A percentile compares a stretch with the other conserved stretches of the same genome.
Evolutionary conservation across 495 filamentous ascomycete genomes (phyloP).

Genomic region (Penicillium crystallinum): DNA sequence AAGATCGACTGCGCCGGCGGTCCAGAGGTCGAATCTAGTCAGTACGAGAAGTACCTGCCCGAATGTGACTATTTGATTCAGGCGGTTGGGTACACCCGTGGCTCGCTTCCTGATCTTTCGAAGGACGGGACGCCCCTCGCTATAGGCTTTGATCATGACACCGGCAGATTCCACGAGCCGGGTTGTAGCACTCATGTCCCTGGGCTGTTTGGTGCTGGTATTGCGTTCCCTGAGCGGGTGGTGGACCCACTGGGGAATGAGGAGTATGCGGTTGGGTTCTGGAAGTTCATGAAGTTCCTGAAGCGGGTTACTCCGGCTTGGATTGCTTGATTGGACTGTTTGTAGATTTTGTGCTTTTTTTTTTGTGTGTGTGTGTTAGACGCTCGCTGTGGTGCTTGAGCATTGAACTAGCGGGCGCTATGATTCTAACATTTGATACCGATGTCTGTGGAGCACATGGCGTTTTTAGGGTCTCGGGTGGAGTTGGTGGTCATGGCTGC

Average conservation of each 20-base stretch:
- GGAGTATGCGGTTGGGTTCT: constrained; percentile 57
- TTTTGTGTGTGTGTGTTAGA: background rate
- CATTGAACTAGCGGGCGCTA: background rate
- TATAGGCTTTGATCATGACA: constrained; percentile 45
- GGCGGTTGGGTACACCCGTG: constrained; percentile 50
- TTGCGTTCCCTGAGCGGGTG: constrained; percentile 56
- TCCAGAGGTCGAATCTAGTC: constrained; percentile 29
- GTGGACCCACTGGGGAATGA: constrained; percentile 56
- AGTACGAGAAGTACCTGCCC: constrained; percentile 42
- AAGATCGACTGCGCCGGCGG: constrained; percentile 46
- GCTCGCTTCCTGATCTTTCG: constrained; percentile 42
- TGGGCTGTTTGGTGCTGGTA: constrained; percentile 54
- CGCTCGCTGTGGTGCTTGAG: background rate
- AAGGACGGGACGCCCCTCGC: constrained; percentile 26
- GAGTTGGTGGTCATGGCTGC: background rate
- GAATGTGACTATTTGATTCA: constrained; percentile 48
- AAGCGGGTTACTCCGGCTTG: constrained; percentile 48
- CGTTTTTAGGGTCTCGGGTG: background rate
- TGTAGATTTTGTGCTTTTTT: background rate
- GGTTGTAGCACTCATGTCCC: constrained; percentile 31
- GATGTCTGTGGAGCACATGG: background rate
- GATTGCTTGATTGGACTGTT: constrained; percentile 8
- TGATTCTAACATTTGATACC: background rate
- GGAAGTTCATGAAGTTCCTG: constrained; percentile 59
- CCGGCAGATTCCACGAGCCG: constrained; percentile 43